Conservation (phyloP, 495 filamentous ascomycete species). For the Diplogelasinospora grovesii region DNA sequence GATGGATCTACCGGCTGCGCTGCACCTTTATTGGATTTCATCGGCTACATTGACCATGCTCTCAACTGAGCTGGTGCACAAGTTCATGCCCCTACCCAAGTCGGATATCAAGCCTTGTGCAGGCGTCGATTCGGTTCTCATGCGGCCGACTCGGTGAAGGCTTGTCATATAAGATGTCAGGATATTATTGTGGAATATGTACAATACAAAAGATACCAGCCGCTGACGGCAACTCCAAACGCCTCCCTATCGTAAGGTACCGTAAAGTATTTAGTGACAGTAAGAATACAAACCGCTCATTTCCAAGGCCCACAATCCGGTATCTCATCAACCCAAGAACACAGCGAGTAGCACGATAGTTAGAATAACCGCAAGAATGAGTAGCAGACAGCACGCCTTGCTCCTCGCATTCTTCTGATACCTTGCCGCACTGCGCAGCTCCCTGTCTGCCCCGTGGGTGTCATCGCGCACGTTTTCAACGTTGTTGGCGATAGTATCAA, state of each 20-base stretch:
- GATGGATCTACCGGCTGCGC: slow-evolving; percentile 49
- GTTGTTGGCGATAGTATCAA: slow-evolving; percentile 85
- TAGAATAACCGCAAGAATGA: slow-evolving; percentile 86
- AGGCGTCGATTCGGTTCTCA: slow-evolving; percentile 10
- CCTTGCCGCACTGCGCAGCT: slow-evolving; percentile 72
- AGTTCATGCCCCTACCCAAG: slow-evolving; percentile 22
- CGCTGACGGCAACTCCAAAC: too few species aligned
- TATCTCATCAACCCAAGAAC: slow-evolving; percentile 48
- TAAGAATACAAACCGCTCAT: background rate
- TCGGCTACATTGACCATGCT: slow-evolving; percentile 23
- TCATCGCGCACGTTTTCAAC: slow-evolving; percentile 72
- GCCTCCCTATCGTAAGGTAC: too few species aligned
- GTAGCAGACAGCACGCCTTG: slow-evolving; percentile 83
- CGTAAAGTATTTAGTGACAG: too few species aligned
- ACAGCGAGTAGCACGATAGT: slow-evolving; percentile 84
- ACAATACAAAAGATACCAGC: too few species aligned
- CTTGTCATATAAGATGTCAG: too few species aligned
- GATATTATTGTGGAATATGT: too few species aligned
- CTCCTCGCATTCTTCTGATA: slow-evolving; percentile 91
- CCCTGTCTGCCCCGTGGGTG: slow-evolving; percentile 75
- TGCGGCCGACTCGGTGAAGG: slow-evolving; percentile 18
- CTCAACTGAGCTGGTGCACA: slow-evolving; percentile 5
- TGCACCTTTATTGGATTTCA: slow-evolving; percentile 69
- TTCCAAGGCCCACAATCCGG: too few species aligned
- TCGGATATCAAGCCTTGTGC: slow-evolving; percentile 5